phyloP scores from a whole-genome alignment of 2,329 filamentous ascomycete genomes.

The Colletotrichum echinochloae region DNA sequence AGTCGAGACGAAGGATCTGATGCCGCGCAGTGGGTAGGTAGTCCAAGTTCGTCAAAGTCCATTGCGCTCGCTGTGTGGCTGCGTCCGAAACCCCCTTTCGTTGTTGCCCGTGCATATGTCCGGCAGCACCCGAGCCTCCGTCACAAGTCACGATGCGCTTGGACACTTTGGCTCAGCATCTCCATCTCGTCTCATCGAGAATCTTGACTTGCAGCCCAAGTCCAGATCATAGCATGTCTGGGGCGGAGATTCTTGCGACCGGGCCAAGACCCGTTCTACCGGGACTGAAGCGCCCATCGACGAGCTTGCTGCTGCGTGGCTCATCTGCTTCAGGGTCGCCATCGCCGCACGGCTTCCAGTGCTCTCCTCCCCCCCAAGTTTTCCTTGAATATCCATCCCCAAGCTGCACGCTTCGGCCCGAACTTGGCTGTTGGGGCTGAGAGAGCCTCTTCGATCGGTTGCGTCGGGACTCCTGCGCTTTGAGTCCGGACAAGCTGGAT shows the following conservation, averaged over 20 bases:
- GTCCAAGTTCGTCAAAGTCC: not conserved
- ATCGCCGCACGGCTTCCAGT: not conserved
- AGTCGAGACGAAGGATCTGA: not conserved
- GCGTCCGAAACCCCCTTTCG: not conserved
- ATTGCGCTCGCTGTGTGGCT: not conserved
- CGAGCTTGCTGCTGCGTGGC: not conserved
- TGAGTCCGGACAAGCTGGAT: slow-evolving; percentile 1
- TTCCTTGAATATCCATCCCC: not conserved
- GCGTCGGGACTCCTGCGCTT: not conserved
- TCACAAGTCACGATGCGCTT: not conserved
- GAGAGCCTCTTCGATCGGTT: not conserved
- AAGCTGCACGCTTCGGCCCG: slow-evolving; percentile 20
- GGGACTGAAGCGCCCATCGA: not conserved
- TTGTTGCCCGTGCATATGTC: slow-evolving; percentile 1
- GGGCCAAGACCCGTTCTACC: slow-evolving; percentile 19
- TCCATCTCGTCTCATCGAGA: not conserved
- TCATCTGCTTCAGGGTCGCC: not conserved
- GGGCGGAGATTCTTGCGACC: slow-evolving; percentile 18
- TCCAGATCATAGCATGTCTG: slow-evolving; percentile 13
- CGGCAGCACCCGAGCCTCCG: slow-evolving; percentile 1
- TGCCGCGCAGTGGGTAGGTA: not conserved
- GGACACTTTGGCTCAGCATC: not conserved
- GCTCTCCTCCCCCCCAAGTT: not conserved
- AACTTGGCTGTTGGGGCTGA: not conserved
- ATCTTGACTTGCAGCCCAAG: not conserved